phyloP scores from a whole-genome alignment of 805 yeast genomes.

The Ogataea dorogensis region DNA sequence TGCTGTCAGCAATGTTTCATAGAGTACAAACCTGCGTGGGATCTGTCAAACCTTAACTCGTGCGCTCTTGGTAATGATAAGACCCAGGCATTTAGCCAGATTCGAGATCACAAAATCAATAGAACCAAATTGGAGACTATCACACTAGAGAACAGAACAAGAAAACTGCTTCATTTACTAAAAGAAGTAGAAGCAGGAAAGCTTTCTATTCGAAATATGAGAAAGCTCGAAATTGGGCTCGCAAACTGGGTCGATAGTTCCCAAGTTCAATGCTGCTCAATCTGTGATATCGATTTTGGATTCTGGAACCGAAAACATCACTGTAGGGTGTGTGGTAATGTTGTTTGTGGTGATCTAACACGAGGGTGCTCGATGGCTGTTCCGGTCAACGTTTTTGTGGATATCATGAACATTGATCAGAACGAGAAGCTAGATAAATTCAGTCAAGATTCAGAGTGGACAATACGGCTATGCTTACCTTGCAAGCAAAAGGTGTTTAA shows the following conservation, averaged over 20 bases:
- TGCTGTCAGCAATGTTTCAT: slow-evolving; percentile 66
- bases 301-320: slow-evolving; percentile 75
- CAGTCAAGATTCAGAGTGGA: slow-evolving; percentile 18
- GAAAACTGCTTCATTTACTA: slow-evolving; percentile 36
- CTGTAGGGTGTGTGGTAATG: slow-evolving; percentile 82
- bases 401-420: slow-evolving; percentile 34
- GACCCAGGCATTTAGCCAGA: slow-evolving; percentile 39
- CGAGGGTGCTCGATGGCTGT: slow-evolving; percentile 74
- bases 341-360: slow-evolving; percentile 68
- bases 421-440: slow-evolving; percentile 1
- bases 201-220: slow-evolving; percentile 14
- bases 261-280: slow-evolving; percentile 50
- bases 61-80: slow-evolving; percentile 37
- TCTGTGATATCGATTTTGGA: slow-evolving; percentile 60
- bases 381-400: slow-evolving; percentile 45
- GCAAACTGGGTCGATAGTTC: slow-evolving; percentile 67
- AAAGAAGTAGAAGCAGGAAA: slow-evolving; percentile 13
- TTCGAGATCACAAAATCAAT: slow-evolving; percentile 46
- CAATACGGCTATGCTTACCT: slow-evolving; percentile 50
- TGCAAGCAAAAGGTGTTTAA: slow-evolving; percentile 66
- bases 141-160: slow-evolving; percentile 59
- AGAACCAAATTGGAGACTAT: slow-evolving; percentile 51
- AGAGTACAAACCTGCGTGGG: slow-evolving; percentile 30
- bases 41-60: slow-evolving; percentile 6
- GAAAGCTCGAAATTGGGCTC: slow-evolving; percentile 44